Conservation (phyloP, 768 basidiomycete species). For the Fibroporia radiculosa region DNA sequence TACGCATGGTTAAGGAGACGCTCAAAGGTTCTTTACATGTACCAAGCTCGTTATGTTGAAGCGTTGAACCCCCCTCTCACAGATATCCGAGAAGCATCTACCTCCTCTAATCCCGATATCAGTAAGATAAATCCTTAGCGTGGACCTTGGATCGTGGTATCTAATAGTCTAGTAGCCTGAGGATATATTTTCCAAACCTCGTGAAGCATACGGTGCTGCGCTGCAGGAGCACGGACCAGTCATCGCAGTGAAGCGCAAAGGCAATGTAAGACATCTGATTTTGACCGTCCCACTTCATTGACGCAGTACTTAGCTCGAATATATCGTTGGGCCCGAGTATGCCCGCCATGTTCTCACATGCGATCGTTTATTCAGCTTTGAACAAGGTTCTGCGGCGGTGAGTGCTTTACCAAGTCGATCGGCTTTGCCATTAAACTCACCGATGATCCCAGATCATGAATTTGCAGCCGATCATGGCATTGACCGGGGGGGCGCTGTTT, state of each 20-base stretch:
- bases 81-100: conserved; percentile 11
- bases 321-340: conserved; percentile 23
- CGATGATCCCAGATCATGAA: conserved; percentile 20
- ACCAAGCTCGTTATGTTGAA: neutral
- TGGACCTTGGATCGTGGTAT: neutral
- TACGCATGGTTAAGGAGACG: conserved; percentile 4
- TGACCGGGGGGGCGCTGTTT: conserved; percentile 21
- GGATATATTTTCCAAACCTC: conserved; percentile 25
- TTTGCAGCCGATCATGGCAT: conserved; percentile 21
- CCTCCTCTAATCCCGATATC: conserved; percentile 14
- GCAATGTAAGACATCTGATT: conserved; percentile 15
- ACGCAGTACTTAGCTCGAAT: conserved; percentile 22
- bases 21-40: conserved; percentile 3
- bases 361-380: conserved; percentile 26
- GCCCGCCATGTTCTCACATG: conserved; percentile 22
- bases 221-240: conserved; percentile 23
- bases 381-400: conserved; percentile 25
- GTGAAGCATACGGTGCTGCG: conserved; percentile 25
- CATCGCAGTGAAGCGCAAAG: conserved; percentile 25
- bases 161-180: conserved; percentile 6
- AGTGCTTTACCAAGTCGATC: neutral
- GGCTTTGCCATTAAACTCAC: neutral
- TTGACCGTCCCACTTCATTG: neutral
- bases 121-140: neutral
- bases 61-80: neutral